These are phyloP conservation scores for Exophiala sp. DNA, from an alignment of 2,329 filamentous ascomycete species.

Conservation along the genomic window DNA sequence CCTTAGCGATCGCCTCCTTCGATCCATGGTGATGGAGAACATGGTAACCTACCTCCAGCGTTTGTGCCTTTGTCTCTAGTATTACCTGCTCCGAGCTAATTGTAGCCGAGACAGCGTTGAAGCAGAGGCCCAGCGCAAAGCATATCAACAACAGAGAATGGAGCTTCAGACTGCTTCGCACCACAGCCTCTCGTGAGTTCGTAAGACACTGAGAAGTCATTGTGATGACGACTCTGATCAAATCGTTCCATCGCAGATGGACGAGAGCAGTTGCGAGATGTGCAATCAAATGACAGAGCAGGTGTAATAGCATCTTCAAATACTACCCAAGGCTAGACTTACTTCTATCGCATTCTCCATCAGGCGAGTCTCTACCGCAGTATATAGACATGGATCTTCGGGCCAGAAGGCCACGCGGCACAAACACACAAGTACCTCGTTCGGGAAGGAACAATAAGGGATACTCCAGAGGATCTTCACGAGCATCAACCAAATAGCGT, in stretches of 20 bases:
- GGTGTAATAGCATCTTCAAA: slow-evolving; percentile 5
- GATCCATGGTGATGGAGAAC: not conserved
- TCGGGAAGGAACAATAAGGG: too few relatives aligned
- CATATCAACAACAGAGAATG: slow-evolving; percentile 17
- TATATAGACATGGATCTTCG: too few relatives aligned
- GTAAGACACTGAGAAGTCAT: slow-evolving; percentile 8
- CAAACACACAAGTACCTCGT: too few relatives aligned
- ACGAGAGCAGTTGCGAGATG: slow-evolving; percentile 16
- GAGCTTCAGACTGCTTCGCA: slow-evolving; percentile 12
- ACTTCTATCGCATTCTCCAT: too few relatives aligned
- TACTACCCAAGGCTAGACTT: not conserved
- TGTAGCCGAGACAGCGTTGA: slow-evolving; percentile 17
- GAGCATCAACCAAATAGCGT: not conserved
- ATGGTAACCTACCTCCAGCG: slow-evolving; percentile 7
- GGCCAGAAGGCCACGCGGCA: too few relatives aligned
- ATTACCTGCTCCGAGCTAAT: not conserved
- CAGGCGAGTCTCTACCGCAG: too few relatives aligned
- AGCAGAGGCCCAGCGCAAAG: slow-evolving; percentile 19
- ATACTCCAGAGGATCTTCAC: too few relatives aligned
- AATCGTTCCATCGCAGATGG: slow-evolving; percentile 18
- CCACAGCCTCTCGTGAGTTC: slow-evolving; percentile 5
- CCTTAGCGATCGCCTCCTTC: not conserved
- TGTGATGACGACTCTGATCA: slow-evolving; percentile 3
- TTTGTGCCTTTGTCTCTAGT: not conserved
- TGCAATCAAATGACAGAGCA: slow-evolving; percentile 10